phyloP scores from a whole-genome alignment of 2,329 filamentous ascomycete genomes.

The Ophiocordyceps camponoti-leonardi region DNA sequence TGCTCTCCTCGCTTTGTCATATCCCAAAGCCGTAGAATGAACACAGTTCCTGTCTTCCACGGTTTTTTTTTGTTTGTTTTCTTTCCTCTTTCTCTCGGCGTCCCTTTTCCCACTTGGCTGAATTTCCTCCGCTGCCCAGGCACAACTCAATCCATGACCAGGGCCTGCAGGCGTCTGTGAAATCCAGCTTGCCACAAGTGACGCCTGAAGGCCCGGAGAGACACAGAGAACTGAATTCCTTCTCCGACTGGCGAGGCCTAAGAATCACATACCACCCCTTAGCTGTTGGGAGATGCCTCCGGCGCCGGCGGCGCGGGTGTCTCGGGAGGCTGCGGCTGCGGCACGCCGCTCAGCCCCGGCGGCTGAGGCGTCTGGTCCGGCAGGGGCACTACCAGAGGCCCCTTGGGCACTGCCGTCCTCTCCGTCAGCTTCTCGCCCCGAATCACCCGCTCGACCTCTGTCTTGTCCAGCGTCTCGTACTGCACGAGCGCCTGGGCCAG shows the following conservation, averaged over 20 bases:
- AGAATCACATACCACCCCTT: too few species aligned
- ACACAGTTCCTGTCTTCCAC: not conserved
- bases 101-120: not conserved
- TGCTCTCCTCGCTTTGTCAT: not conserved
- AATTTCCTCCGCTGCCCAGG: too few species aligned
- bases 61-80: too few species aligned
- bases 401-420: slow-evolving; percentile 41
- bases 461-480: slow-evolving; percentile 81
- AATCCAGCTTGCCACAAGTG: too few species aligned
- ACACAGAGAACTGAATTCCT: not conserved
- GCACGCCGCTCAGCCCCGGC: slow-evolving; percentile 16
- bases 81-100: not conserved
- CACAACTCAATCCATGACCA: too few species aligned
- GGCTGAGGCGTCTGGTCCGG: slow-evolving; percentile 16
- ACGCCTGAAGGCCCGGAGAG: too few species aligned
- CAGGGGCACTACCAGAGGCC: slow-evolving; percentile 21
- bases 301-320: slow-evolving; percentile 16
- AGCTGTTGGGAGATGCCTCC: slow-evolving; percentile 3
- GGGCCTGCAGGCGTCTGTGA: too few species aligned
- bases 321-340: slow-evolving; percentile 14
- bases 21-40: not conserved
- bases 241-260: not conserved
- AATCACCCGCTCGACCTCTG: slow-evolving; percentile 82
- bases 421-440: slow-evolving; percentile 64
- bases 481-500: slow-evolving; percentile 80